These are phyloP conservation scores for Cicer bijugum DNA, from an alignment of 306 rosid genomes.

Conservation along the genomic window DNA sequence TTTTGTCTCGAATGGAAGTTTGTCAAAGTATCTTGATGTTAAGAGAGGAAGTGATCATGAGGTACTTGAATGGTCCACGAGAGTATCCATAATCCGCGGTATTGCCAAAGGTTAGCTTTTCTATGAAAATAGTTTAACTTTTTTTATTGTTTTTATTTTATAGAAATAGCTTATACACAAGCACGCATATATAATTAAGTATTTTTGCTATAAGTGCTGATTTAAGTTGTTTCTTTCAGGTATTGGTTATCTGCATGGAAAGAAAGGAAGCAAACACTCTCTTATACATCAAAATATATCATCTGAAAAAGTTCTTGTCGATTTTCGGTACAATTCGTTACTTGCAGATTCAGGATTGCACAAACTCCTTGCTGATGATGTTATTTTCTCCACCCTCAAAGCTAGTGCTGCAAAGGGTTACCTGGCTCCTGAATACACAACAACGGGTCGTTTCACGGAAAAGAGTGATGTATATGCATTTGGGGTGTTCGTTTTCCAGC, in stretches of 20 bases:
- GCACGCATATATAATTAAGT: no score
- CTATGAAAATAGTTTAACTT: neutral
- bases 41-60: constrained; percentile 42
- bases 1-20: constrained; percentile 64
- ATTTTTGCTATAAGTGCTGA: no score
- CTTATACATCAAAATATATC: constrained; percentile 79
- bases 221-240: constrained; percentile 50
- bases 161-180: no score
- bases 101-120: constrained; percentile 76
- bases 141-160: no score
- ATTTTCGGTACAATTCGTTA: constrained; percentile 59
- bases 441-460: constrained; percentile 70
- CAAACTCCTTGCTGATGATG: constrained; percentile 87
- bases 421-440: constrained; percentile 78
- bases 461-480: constrained; percentile 83
- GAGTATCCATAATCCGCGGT: constrained; percentile 76
- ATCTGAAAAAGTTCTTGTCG: constrained; percentile 74
- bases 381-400: constrained; percentile 74
- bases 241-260: constrained; percentile 69
- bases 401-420: constrained; percentile 91
- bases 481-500: constrained; percentile 79
- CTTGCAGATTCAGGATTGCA: constrained; percentile 78
- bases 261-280: constrained; percentile 49
- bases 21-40: constrained; percentile 67
- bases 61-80: constrained; percentile 77